Conservation (phyloP, 2,329 filamentous ascomycete genomes). For the Keithomyces neogunnii region DNA sequence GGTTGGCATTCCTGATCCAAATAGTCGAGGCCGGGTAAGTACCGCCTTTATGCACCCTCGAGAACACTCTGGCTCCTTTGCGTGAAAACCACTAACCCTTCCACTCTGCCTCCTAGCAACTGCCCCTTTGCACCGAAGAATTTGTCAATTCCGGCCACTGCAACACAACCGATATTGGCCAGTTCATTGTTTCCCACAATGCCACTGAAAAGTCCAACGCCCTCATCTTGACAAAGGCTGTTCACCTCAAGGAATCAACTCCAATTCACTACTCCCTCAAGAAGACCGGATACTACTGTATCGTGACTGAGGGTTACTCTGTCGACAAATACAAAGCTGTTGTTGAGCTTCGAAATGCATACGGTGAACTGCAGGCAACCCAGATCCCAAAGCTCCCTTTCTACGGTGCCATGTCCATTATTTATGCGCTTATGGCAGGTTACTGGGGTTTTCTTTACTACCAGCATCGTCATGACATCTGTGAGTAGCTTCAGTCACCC, state of each 20-base stretch:
- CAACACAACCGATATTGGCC: conserved; percentile 66
- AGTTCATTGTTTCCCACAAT: conserved; percentile 75
- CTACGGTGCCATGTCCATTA: conserved; percentile 87
- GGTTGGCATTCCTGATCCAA: conserved; percentile 59
- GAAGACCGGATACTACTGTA: conserved; percentile 94
- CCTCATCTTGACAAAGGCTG: conserved; percentile 67
- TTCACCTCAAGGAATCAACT: conserved; percentile 69
- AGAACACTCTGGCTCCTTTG: background rate
- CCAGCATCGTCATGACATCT: conserved; percentile 85
- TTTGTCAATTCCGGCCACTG: conserved; percentile 64
- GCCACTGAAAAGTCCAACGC: conserved; percentile 63
- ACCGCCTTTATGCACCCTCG: conserved; percentile 29
- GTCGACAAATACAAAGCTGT: conserved; percentile 66
- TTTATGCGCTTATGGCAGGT: conserved; percentile 78
- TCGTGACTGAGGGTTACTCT: conserved; percentile 67
- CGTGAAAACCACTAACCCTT: background rate
- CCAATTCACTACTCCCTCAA: conserved; percentile 75
- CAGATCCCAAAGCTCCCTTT: conserved; percentile 97
- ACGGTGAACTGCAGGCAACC: conserved; percentile 87
- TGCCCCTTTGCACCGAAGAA: conserved; percentile 64
- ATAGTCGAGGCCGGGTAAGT: conserved; percentile 37
- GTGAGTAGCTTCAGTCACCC: conserved; percentile 34
- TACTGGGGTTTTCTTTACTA: conserved; percentile 94
- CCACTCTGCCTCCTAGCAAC: conserved; percentile 19
- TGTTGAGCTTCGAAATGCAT: conserved; percentile 90